Conservation (phyloP, 2,329 filamentous ascomycete genomes). For the Lithohypha guttulata region DNA sequence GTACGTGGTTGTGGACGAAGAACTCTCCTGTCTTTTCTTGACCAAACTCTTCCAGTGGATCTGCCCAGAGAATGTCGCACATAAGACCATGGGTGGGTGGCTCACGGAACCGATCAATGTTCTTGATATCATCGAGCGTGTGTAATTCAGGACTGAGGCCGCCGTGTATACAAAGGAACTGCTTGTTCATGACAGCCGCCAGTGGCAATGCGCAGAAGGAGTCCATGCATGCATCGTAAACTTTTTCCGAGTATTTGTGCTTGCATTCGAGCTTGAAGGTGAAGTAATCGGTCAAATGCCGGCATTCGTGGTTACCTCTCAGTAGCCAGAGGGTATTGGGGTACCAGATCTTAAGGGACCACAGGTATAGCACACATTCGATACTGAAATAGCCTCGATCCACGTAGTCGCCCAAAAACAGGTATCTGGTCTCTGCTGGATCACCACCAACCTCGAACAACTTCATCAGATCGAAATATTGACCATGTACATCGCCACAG, state of each 20-base stretch:
- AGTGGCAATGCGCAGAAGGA: slow-evolving; percentile 91
- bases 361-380: slow-evolving; percentile 95
- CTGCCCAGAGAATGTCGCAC: slow-evolving; percentile 99
- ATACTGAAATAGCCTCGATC: slow-evolving; percentile 98
- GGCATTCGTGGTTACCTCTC: slow-evolving; percentile 95
- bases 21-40: slow-evolving; percentile 98
- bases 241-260: slow-evolving; percentile 93
- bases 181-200: slow-evolving; percentile 99
- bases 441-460: slow-evolving; percentile 97
- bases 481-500: slow-evolving; percentile 94
- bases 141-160: slow-evolving; percentile 92
- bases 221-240: slow-evolving; percentile 98
- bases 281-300: slow-evolving; percentile 98
- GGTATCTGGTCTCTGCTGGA: slow-evolving; percentile 87
- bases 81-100: slow-evolving; percentile 95
- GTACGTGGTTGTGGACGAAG: slow-evolving; percentile 96
- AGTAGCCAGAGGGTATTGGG: slow-evolving; percentile 94
- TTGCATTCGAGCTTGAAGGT: slow-evolving; percentile 99
- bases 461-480: slow-evolving; percentile 99
- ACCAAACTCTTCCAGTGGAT: slow-evolving; percentile 94
- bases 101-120: slow-evolving; percentile 92
- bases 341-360: slow-evolving; percentile 98
- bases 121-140: slow-evolving; percentile 87
- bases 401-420: slow-evolving; percentile 96
- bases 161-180: slow-evolving; percentile 96